Conservation (phyloP, 305 asterid genomes). For the Stenogyne calaminthoides region DNA sequence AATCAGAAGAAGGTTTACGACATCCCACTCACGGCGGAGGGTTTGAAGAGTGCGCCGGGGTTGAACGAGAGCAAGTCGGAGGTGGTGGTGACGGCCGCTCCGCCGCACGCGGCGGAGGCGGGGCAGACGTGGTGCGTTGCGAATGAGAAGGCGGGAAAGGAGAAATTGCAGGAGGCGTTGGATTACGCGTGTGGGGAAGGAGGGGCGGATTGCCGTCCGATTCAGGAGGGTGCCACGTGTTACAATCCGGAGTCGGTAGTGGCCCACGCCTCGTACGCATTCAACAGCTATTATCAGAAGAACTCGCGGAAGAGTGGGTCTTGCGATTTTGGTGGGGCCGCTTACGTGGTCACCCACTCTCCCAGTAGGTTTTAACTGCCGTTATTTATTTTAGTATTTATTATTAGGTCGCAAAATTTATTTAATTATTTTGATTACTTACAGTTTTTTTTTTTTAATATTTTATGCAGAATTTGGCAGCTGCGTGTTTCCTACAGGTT, state of each 20-base stretch:
- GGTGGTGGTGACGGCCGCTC: conserved; percentile 32
- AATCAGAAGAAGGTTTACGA: conserved; percentile 42
- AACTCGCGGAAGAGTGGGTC: conserved; percentile 54
- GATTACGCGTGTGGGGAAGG: conserved; percentile 82
- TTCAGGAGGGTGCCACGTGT: conserved; percentile 68
- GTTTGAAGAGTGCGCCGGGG: conserved; percentile 1
- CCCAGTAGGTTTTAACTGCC: conserved; percentile 57
- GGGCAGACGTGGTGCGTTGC: conserved; percentile 86
- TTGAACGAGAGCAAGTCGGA: conserved; percentile 39
- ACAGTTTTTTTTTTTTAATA: background rate
- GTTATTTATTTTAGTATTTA: too few relatives aligned
- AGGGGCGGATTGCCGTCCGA: conserved; percentile 77
- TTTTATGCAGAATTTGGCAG: conserved; percentile 61
- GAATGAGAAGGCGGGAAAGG: conserved; percentile 38
- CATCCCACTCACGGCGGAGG: conserved; percentile 38
- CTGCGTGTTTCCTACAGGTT: conserved; percentile 53
- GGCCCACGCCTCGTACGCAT: conserved; percentile 79
- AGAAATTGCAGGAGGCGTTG: conserved; percentile 51
- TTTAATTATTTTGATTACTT: background rate
- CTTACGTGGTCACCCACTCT: conserved; percentile 59
- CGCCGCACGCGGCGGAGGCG: conserved; percentile 19
- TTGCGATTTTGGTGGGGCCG: conserved; percentile 71
- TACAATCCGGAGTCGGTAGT: conserved; percentile 54
- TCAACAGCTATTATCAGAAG: conserved; percentile 75
- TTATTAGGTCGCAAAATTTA: background rate